Evolutionary conservation across 2,329 filamentous ascomycete species (phyloP).

Genomic region (Dactylellina cionopaga): DNA sequence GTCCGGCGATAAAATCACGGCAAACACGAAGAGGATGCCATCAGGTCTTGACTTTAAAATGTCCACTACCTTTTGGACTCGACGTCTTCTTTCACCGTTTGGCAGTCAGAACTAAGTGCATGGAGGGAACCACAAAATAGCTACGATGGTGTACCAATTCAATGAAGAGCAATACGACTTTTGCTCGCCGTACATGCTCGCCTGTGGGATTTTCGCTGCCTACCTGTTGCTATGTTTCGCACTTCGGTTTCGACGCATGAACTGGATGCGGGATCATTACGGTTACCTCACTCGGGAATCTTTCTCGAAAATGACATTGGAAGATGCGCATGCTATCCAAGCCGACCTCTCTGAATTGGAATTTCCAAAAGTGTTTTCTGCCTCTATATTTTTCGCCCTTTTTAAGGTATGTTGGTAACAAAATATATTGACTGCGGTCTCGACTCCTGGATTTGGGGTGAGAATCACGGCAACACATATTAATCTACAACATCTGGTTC

Average conservation of each 20-base stretch:
- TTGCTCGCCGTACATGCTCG: neutral
- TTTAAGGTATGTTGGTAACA: slow-evolving; percentile 23
- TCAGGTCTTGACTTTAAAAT: too few relatives aligned
- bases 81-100: too few relatives aligned
- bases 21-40: too few relatives aligned
- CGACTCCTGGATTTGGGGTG: too few relatives aligned
- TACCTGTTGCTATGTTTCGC: slow-evolving; percentile 1
- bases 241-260: slow-evolving; percentile 8
- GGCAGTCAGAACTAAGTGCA: too few relatives aligned
- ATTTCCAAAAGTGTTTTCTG: slow-evolving; percentile 12
- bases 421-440: too few relatives aligned
- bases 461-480: neutral
- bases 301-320: slow-evolving; percentile 13
- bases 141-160: too few relatives aligned
- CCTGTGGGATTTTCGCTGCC: slow-evolving; percentile 1
- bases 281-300: slow-evolving; percentile 17
- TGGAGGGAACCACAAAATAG: too few relatives aligned
- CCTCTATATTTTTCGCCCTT: slow-evolving; percentile 11
- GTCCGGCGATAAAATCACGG: too few relatives aligned
- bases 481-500: neutral
- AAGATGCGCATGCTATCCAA: slow-evolving; percentile 7
- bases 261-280: slow-evolving; percentile 8
- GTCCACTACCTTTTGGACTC: too few relatives aligned
- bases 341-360: slow-evolving; percentile 6
- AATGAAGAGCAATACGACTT: neutral